phyloP scores from a whole-genome alignment of 2,329 filamentous ascomycete species.

The Ceratocystis ficicola region DNA sequence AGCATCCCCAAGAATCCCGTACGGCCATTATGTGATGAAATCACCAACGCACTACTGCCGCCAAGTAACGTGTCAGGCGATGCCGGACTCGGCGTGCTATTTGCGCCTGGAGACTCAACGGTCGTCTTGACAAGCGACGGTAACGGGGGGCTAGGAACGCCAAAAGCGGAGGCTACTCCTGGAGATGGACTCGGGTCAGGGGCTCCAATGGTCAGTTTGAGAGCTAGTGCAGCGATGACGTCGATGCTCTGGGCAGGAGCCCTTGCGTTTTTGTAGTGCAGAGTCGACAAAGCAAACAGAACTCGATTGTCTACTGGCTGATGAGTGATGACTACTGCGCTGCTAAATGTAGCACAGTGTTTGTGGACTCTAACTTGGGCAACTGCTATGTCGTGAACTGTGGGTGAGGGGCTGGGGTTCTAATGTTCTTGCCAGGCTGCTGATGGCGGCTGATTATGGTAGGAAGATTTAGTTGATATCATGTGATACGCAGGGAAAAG shows the following conservation, averaged over 20 bases:
- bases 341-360: not conserved
- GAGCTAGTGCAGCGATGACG: conserved; percentile 18
- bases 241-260: conserved; percentile 8
- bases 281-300: not conserved
- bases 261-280: conserved; percentile 11
- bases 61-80: conserved; percentile 34
- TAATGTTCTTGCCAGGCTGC: not conserved
- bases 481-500: not conserved
- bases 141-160: conserved; percentile 25
- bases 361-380: not conserved
- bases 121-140: conserved; percentile 26
- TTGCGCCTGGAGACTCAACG: conserved; percentile 41
- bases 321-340: not conserved
- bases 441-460: too few relatives aligned
- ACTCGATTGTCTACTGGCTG: not conserved
- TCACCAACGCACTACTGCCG: conserved; percentile 41
- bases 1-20: conserved; percentile 36
- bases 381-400: not conserved
- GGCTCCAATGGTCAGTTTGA: conserved; percentile 27
- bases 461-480: not conserved
- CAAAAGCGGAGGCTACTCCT: conserved; percentile 27
- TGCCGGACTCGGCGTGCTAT: conserved; percentile 34
- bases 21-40: conserved; percentile 38
- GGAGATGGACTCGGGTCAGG: conserved; percentile 30
- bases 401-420: not conserved